Base-by-base conservation (phyloP, 1,284 basidiomycete species). In the Dichomitus squalens region DNA sequence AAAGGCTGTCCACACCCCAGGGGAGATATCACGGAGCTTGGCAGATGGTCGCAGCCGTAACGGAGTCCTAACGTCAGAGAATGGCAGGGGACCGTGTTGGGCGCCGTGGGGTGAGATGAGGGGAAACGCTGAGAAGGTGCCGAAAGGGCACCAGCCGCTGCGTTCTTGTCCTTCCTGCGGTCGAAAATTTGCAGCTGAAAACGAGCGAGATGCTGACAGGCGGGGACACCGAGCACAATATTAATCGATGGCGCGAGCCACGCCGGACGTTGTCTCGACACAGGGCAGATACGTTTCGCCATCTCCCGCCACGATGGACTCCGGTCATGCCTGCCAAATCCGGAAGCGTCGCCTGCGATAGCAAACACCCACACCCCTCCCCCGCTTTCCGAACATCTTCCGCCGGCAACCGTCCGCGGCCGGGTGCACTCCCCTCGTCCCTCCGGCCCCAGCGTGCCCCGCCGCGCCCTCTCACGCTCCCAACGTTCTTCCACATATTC, bases 321-420 rank as follows among this genome's bases (percentile, higher is more conserved):
- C 38, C 52, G 51, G 38, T 14, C 35, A 33, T 34, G 18, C 35
- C 53, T 60, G 14, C 57, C 57, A 29, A 54, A 52, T 53, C 35
- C 6, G 51, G 52, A 16, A 43, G 25, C 29, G 46, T 36, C 36
- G 40, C 44, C 56, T 58, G 58, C 59, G 60, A 53, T 56, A 57
- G 53, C 55, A 9, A 31, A 46, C 49, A 50, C 62, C 52, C 40
- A 49, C 53, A 35, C 53, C 52, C 52, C 14, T 27, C 55, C 34
- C 51, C n/a, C 25, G 48, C 35, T 33, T 65, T 62, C 63, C 61
- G 61, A 58, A 41, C 31, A 57, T 58, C 57, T 63, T 63, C 61
- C 61, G 61, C 47, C 55, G 4, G 16, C 16, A n/a, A 20, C 20
- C 41, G 29, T n/a, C n/a, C n/a, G n/a, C n/a, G n/a, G n/a, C n/a